These are phyloP conservation scores for Strobilomyces dryophilus DNA, from an alignment of 768 basidiomycete species.

Conservation along the genomic window DNA sequence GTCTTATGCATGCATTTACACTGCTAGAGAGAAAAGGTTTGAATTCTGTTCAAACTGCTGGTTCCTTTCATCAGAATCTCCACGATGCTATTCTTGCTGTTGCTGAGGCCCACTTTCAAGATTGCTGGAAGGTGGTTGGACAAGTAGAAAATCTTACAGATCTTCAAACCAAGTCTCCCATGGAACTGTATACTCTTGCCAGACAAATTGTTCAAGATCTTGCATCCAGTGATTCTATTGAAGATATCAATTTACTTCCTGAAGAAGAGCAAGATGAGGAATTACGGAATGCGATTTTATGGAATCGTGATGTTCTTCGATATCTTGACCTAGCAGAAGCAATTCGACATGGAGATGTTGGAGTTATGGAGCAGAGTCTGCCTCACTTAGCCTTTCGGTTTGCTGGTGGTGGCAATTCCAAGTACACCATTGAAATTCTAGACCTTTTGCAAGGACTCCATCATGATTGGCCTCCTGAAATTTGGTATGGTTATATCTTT, in stretches of 20 bases:
- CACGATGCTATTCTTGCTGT: neutral
- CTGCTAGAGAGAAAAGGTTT: neutral
- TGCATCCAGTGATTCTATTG: neutral
- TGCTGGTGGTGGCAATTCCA: neutral
- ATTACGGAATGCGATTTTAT: neutral
- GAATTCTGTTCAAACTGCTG: neutral
- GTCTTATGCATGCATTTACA: conserved; percentile 1
- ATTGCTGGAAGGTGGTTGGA: neutral
- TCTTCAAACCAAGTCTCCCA: neutral
- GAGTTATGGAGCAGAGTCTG: neutral
- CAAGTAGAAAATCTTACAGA: neutral
- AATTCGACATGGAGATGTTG: neutral
- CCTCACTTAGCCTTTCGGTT: neutral
- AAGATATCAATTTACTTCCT: too few relatives aligned
- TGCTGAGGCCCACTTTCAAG: neutral
- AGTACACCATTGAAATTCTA: neutral
- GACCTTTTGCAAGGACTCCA: neutral
- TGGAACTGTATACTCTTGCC: neutral
- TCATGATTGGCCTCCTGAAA: neutral
- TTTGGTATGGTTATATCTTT: too few relatives aligned
- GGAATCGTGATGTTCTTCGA: neutral
- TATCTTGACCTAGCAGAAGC: neutral
- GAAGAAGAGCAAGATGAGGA: neutral
- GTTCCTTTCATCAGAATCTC: conserved; percentile 1
- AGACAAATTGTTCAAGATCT: neutral